Base-by-base conservation (phyloP, 176 grass and related monocot species). In the Carex kokanica region DNA sequence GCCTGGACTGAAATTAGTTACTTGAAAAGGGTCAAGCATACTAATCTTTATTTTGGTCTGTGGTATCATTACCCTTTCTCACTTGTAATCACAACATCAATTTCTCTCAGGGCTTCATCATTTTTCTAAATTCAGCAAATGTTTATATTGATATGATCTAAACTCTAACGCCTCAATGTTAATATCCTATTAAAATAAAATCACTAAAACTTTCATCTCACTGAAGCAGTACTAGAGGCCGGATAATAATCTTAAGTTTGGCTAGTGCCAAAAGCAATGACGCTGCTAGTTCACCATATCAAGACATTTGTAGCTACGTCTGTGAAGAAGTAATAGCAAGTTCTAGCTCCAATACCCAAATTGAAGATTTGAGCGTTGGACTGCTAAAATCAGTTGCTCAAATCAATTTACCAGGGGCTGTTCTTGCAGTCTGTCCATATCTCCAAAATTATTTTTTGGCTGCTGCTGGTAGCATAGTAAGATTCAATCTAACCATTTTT, bases 391-490 rank as follows among this genome's bases (percentile, higher is more conserved):
- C 83, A 85, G 38, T 98, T 64, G 81, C 82, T 84, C 93, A 99
- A 75, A 25, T 68, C 83, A 86, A 84, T 78, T 87, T 91, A 21
- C 78, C 47, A 80, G 96, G 96, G 74, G 96, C 96, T 62, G 96
- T 99, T 84, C 91, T 99, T 87, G 87, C 96, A 60, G 91, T 95
- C 6, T 90, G 90, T 74, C 72, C 96, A 51, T 95, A 91, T 90
- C 88, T 95, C 25, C 89, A 99, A 81, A 88, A 86, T 58, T 93
- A 93, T 95, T 78, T 99, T 49, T 86, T 99, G 89, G 96, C 96
- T 84, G 90, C 96, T 88, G 90, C 96, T 83, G 96, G 96, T 89
- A 93, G 91, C 86, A 78, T 73, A 88, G 96, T 99, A 91, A 89
- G 87, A 54, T 84, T 73, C 83, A 53, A 55, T 81, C 56, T 61